These are phyloP conservation scores for Apiospora phragmitis DNA, from an alignment of 2,329 filamentous ascomycete genomes.

Conservation along the genomic window DNA sequence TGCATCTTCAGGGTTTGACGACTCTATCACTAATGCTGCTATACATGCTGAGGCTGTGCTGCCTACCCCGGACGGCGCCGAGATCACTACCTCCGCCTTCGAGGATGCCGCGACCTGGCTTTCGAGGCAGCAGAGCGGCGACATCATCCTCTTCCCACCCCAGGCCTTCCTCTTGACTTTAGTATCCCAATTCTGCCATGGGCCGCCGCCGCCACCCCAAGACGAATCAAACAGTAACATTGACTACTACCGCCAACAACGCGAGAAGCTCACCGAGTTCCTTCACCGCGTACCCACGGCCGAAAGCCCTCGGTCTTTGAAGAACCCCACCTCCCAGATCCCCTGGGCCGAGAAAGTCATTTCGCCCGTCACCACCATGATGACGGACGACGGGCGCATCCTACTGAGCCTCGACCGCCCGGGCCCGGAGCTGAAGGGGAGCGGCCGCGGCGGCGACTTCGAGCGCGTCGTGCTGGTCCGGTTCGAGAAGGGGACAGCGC, in stretches of 20 bases:
- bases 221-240: conserved; percentile 16
- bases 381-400: conserved; percentile 44
- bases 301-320: conserved; percentile 38
- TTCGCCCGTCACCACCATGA: conserved; percentile 49
- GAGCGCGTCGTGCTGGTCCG: conserved; percentile 59
- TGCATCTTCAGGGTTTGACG: conserved; percentile 11
- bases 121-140: conserved; percentile 56
- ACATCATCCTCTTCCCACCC: conserved; percentile 86
- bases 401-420: conserved; percentile 61
- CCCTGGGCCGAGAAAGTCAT: conserved; percentile 64
- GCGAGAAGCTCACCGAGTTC: conserved; percentile 55
- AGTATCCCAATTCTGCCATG: conserved; percentile 52
- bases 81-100: conserved; percentile 76
- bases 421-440: conserved; percentile 52
- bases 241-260: conserved; percentile 46
- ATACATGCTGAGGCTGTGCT: conserved; percentile 56
- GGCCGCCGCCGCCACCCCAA: conserved; percentile 30
- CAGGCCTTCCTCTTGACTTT: conserved; percentile 75
- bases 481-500: conserved; percentile 52
- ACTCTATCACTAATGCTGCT: conserved; percentile 32
- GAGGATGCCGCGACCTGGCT: conserved; percentile 72
- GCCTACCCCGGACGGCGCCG: conserved; percentile 70
- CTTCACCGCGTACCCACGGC: conserved; percentile 45
- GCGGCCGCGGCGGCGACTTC: conserved; percentile 50
- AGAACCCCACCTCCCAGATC: conserved; percentile 45